Conservation (phyloP, 179 eudicot genomes). For the Spinacia oleracea region DNA sequence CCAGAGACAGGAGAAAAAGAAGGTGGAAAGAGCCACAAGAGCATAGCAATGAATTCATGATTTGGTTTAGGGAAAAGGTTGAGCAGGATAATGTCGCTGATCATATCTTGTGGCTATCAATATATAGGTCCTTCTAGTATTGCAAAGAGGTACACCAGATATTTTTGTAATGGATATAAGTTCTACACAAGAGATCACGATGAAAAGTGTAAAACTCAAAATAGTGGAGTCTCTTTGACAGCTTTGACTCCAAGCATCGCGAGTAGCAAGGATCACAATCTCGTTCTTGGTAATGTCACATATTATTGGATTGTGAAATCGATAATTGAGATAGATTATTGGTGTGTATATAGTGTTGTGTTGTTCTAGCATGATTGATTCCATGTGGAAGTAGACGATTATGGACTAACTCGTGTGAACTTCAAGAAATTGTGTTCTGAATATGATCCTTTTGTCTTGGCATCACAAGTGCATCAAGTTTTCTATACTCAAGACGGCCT, state of each 20-base stretch:
- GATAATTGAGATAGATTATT: no score
- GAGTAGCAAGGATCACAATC: background rate
- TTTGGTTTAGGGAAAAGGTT: no score
- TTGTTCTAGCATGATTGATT: no score
- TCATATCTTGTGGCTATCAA: background rate
- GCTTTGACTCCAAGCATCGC: background rate
- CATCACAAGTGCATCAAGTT: no score
- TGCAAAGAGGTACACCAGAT: background rate
- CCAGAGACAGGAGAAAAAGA: background rate
- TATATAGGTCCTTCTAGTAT: conserved; percentile 1
- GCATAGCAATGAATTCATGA: no score
- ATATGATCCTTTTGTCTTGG: no score
- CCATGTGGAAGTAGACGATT: no score
- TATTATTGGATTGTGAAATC: background rate
- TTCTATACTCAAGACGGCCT: no score
- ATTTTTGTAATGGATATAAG: background rate
- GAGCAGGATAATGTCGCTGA: background rate
- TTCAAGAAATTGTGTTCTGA: no score
- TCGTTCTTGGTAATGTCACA: background rate
- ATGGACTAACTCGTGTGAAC: no score
- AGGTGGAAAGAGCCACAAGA: background rate
- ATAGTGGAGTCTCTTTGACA: background rate
- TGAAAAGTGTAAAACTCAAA: no score
- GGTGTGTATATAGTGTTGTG: no score
- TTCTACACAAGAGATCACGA: background rate